phyloP scores from a whole-genome alignment of 2,329 filamentous ascomycete species.

The Diaporthe aspalathi region DNA sequence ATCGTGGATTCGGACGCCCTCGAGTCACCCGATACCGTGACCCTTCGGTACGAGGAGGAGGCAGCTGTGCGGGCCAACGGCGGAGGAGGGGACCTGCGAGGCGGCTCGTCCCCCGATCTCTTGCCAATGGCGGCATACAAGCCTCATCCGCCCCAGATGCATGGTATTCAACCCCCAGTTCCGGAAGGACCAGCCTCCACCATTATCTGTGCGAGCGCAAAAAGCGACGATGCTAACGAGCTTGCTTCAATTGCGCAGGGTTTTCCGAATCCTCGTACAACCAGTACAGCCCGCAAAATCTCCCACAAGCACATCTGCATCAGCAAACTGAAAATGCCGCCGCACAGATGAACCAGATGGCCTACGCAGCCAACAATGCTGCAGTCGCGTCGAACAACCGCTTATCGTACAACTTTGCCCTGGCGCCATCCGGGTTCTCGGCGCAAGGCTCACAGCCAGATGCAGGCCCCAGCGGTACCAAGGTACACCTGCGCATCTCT shows the following conservation, averaged over 20 bases:
- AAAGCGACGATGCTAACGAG: constrained; percentile 3
- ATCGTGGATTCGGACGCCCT: constrained; percentile 67
- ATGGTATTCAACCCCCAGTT: constrained; percentile 71
- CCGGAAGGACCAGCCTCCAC: background rate
- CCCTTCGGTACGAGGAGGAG: constrained; percentile 68
- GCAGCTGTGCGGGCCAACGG: constrained; percentile 63
- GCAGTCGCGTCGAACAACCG: constrained; percentile 44
- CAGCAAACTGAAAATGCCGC: constrained; percentile 63
- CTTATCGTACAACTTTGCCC: constrained; percentile 68
- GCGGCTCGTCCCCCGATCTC: constrained; percentile 68
- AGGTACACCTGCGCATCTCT: constrained; percentile 78
- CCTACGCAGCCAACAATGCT: constrained; percentile 71
- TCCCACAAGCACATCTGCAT: constrained; percentile 48
- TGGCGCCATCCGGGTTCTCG: constrained; percentile 69
- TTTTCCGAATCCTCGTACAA: constrained; percentile 63
- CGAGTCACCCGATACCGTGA: constrained; percentile 68
- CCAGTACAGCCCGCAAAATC: constrained; percentile 59
- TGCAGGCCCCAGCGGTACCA: constrained; percentile 75
- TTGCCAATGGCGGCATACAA: constrained; percentile 90
- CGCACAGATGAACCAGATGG: constrained; percentile 65
- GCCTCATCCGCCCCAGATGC: constrained; percentile 78
- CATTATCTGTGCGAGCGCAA: no score
- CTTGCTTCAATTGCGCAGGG: constrained; percentile 41
- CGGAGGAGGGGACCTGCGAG: constrained; percentile 58
- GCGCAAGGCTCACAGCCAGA: constrained; percentile 73